Base-by-base conservation (phyloP, 768 basidiomycete species). In the Mrakia frigida region DNA sequence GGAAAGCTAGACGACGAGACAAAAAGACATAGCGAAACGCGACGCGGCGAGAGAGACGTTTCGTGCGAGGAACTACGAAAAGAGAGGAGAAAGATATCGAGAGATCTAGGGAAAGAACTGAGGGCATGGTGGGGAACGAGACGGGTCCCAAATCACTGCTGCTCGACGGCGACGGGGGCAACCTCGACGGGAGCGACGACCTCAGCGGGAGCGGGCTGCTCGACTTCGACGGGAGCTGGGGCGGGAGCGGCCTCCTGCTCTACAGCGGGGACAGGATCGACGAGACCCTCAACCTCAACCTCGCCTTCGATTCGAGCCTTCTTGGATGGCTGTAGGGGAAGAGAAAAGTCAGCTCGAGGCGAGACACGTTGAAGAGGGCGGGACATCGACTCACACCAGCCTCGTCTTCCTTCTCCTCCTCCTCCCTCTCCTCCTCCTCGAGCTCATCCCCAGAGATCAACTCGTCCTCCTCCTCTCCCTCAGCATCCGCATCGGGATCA, bases 401-500 rank as follows among this genome's bases (percentile, higher is more conserved):
- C 56, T 25, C 56, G 25, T 56, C 56, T 11, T 56, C 56, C 56
- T 56, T 28, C 56, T 56, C 56, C 56, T n/a, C 56, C 56, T 56
- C 56, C 28, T 28, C 56, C 25, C 28, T 28, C 56, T 56, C 56
- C 28, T 56, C 56, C 25, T 56, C 56, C 56, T 56, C 56, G 56
- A 56, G 56, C 56, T 56, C 56, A 3, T 28, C 56, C 3, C 23
- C 56, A 28, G 56, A 25, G 56, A n/a, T 56, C 25, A 56, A 28
- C 56, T 56, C 56, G n/a, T 56, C 56, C 56, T 56, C 56, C 56
- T 56, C 56, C 25, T 56, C 56, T 25, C 28, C 56, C 56, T 56
- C 28, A 14, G 56, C 56, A 56, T 25, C 56, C 4, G 23, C 28
- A 25, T 25, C 23, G 56, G 46, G 46, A 50, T 50, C 46, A 18